These are phyloP conservation scores for Penicillium sp. DNA, from an alignment of 2,329 filamentous ascomycete genomes.

Conservation along the genomic window DNA sequence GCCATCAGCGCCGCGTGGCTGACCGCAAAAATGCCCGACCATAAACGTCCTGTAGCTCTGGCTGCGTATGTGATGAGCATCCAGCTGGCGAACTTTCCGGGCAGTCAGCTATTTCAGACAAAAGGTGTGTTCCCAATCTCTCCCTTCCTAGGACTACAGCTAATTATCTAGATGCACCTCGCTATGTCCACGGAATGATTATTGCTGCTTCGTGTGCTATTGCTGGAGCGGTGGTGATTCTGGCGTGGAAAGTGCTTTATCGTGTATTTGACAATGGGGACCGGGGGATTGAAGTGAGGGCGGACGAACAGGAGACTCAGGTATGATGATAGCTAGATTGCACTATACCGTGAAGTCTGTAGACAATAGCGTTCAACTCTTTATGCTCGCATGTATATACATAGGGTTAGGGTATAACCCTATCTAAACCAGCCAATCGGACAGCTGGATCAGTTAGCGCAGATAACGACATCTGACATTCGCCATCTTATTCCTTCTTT, in stretches of 20 bases:
- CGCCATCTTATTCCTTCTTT: too few species aligned
- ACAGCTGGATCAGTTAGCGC: too few species aligned
- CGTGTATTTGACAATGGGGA: conserved; percentile 6
- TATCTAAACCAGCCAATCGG: too few species aligned
- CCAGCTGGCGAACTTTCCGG: conserved; percentile 22
- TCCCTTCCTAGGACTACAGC: not conserved
- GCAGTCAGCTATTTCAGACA: conserved; percentile 20
- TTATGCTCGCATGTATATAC: too few species aligned
- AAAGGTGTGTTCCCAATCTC: conserved; percentile 13
- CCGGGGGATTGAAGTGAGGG: not conserved
- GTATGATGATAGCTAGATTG: not conserved
- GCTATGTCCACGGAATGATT: conserved; percentile 3
- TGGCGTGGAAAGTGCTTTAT: conserved; percentile 11
- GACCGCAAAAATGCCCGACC: conserved; percentile 23
- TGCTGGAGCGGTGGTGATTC: conserved; percentile 2
- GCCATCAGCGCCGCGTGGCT: conserved; percentile 24
- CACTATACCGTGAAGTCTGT: too few species aligned
- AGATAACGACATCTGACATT: too few species aligned
- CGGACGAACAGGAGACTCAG: too few species aligned
- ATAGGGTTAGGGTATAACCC: too few species aligned
- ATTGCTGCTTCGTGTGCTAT: conserved; percentile 8
- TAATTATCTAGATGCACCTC: conserved; percentile 6
- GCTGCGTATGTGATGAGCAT: conserved; percentile 26
- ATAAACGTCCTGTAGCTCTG: conserved; percentile 22
- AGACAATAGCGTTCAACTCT: too few species aligned